Evolutionary conservation across 768 basidiomycete genomes (phyloP).

Genomic region (Agrocybe chaxingu): DNA sequence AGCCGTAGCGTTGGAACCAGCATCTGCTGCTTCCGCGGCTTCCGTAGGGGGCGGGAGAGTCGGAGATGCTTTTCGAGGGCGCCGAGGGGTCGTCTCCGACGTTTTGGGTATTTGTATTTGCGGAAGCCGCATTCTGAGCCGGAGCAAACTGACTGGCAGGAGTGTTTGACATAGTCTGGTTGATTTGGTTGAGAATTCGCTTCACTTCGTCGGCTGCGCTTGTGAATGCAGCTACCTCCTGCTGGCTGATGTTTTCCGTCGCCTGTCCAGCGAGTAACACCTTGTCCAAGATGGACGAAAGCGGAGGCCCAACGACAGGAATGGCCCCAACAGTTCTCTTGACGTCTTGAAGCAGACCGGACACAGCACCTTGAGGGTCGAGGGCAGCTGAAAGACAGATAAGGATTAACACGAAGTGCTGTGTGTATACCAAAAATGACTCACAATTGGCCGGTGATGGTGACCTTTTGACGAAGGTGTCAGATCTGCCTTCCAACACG

Average conservation of each 20-base stretch:
- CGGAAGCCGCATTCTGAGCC: neutral
- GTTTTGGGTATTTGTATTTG: no score
- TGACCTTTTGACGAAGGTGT: neutral
- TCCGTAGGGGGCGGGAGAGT: constrained; percentile 5
- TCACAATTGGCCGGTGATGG: neutral
- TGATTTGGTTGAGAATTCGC: neutral
- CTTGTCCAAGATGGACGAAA: neutral
- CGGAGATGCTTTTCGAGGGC: neutral
- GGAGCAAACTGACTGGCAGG: neutral
- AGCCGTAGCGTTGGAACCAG: constrained; percentile 1
- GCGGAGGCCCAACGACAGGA: constrained; percentile 5
- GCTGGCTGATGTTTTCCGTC: neutral
- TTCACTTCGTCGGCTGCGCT: constrained; percentile 4
- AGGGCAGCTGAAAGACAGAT: neutral
- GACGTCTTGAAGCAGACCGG: neutral
- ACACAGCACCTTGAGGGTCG: neutral
- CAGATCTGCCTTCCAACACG: neutral
- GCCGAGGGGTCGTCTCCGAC: no score
- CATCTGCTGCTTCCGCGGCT: constrained; percentile 1
- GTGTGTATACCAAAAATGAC: neutral
- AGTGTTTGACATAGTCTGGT: neutral
- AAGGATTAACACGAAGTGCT: neutral
- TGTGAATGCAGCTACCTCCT: neutral
- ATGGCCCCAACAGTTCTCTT: neutral
- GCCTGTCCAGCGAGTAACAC: neutral